Evolutionary conservation across 139 green algal species (phyloP).

Genomic region (Micractinium sp.): DNA sequence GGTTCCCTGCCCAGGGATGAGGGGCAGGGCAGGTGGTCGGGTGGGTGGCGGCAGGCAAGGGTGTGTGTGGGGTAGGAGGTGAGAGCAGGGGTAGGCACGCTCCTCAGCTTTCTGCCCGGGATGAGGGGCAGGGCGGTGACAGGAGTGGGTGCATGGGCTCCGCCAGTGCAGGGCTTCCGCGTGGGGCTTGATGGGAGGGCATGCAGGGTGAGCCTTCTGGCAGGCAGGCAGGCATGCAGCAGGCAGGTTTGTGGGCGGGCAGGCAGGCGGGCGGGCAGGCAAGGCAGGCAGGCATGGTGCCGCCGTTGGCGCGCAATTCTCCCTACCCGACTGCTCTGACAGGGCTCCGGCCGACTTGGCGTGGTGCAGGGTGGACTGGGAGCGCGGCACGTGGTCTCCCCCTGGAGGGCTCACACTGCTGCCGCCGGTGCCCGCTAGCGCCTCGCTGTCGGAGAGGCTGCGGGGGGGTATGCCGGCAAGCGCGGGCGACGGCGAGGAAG

Average conservation of each 20-base stretch:
- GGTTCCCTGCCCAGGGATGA: too few relatives aligned
- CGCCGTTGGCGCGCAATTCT: not conserved
- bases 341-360: not conserved
- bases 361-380: not conserved
- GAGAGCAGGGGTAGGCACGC: too few relatives aligned
- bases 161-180: too few relatives aligned
- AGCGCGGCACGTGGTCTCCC: not conserved
- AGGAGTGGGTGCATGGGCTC: too few relatives aligned
- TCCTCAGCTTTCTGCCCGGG: too few relatives aligned
- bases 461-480: not conserved
- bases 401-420: not conserved
- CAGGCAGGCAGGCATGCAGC: not conserved
- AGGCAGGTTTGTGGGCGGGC: too few relatives aligned
- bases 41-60: too few relatives aligned
- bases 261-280: too few relatives aligned
- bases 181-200: not conserved
- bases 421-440: not conserved
- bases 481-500: not conserved
- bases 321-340: constrained; percentile 12
- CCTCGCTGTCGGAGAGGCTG: constrained; percentile 11
- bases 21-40: not conserved
- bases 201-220: not conserved
- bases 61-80: too few relatives aligned
- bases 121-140: too few relatives aligned
- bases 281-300: not conserved